phyloP scores from a whole-genome alignment of 1,284 basidiomycete genomes.

The Earliella scabrosa region DNA sequence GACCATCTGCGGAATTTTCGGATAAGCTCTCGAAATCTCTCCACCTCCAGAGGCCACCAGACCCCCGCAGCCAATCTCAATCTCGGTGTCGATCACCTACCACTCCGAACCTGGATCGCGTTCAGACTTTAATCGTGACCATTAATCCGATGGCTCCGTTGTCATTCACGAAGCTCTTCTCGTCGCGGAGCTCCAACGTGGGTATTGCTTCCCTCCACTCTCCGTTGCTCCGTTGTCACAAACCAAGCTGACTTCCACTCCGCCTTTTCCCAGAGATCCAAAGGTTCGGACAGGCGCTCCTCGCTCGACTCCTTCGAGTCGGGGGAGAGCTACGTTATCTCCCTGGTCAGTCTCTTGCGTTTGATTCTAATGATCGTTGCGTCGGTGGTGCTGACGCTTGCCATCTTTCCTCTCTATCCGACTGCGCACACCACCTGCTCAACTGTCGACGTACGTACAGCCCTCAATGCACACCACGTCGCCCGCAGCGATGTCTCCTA shows the following conservation, averaged over 20 bases:
- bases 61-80: background rate
- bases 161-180: conserved; percentile 21
- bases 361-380: background rate
- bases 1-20: background rate
- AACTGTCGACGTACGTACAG: conserved; percentile 2
- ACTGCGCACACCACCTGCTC: background rate
- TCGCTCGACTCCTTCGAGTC: conserved; percentile 20
- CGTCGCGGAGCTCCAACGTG: conserved; percentile 20
- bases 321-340: conserved; percentile 17
- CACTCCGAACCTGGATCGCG: background rate
- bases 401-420: background rate
- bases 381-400: background rate
- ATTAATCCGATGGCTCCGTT: conserved; percentile 15
- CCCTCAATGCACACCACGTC: background rate
- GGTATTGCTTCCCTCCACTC: background rate
- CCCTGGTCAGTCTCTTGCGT: conserved; percentile 15
- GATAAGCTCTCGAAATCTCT: no score
- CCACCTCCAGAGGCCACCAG: background rate
- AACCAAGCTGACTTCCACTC: no score
- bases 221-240: background rate
- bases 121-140: background rate
- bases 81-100: conserved; percentile 8
- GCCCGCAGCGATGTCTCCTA: no score
- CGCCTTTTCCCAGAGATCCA: conserved; percentile 17
- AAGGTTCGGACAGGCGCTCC: conserved; percentile 10